Percentiles rank a stretch among this genome's conserved stretches.
phyloP scores from a whole-genome alignment of 2,329 filamentous ascomycete species.

The Dichotomopilus funicola region DNA sequence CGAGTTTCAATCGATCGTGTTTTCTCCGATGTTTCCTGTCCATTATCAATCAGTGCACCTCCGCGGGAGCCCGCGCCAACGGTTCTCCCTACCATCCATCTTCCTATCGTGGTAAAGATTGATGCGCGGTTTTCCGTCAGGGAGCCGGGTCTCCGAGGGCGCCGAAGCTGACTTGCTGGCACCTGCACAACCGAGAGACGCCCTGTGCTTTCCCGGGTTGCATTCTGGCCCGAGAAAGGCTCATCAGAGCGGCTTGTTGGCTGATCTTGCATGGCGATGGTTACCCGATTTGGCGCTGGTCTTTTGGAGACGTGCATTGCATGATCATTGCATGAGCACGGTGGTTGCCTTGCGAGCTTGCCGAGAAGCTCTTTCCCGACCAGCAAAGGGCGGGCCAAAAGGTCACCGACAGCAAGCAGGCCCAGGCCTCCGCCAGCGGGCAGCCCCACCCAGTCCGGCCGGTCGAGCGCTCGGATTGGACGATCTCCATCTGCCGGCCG shows the following conservation, averaged over 20 bases:
- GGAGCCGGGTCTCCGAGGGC: no score
- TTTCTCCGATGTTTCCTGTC: no score
- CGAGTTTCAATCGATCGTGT: no score
- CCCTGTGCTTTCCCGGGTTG: neutral
- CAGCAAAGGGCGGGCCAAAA: no score
- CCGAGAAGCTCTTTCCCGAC: neutral
- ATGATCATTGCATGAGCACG: neutral
- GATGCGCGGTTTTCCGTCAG: no score
- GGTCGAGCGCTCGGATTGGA: neutral
- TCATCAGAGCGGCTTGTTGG: neutral
- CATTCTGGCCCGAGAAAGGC: neutral
- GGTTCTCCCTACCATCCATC: no score
- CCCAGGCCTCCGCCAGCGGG: no score
- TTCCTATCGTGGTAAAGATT: no score
- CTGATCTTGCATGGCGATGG: slow-evolving; percentile 8
- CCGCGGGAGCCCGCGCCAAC: no score
- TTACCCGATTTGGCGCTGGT: neutral
- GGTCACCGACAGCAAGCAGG: no score
- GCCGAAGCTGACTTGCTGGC: no score
- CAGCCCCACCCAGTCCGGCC: neutral
- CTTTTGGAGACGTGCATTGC: neutral
- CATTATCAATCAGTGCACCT: no score
- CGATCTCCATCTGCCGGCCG: neutral
- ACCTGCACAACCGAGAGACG: neutral
- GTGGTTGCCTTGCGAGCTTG: slow-evolving; percentile 3